Evolutionary conservation across 177 flowering plant species (phyloP).

Genomic region (Telopea speciosissima): DNA sequence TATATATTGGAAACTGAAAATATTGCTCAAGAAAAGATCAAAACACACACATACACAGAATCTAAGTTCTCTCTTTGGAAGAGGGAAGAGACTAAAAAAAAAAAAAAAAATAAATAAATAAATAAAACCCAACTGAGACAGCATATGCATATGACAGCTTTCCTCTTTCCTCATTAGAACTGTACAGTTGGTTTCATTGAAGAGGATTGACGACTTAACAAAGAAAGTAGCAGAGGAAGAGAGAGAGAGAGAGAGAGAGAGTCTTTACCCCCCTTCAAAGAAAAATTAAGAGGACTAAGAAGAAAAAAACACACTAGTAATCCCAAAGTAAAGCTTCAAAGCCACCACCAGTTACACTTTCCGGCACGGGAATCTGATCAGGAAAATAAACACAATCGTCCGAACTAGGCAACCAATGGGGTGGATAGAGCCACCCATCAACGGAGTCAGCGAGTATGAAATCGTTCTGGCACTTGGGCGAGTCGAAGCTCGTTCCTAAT

Average conservation of each 20-base stretch:
- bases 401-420: not conserved
- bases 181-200: constrained; percentile 14
- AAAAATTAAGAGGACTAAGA: constrained; percentile 24
- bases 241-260: not conserved
- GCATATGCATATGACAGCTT: not conserved
- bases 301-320: not conserved
- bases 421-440: constrained; percentile 3
- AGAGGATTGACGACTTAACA: not conserved
- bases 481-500: not conserved
- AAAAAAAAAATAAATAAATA: no score
- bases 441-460: not conserved
- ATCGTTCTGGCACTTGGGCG: not conserved
- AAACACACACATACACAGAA: not conserved
- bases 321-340: not conserved
- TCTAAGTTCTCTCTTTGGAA: no score
- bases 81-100: no score
- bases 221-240: no score
- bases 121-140: not conserved
- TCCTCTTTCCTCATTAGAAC: not conserved
- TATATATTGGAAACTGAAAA: no score
- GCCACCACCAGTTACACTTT: not conserved
- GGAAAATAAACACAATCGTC: constrained; percentile 1
- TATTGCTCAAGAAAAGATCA: not conserved
- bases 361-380: constrained; percentile 4
- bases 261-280: constrained; percentile 21